phyloP scores from a whole-genome alignment of 257 asterid species.

The Nicotiana otophora region DNA sequence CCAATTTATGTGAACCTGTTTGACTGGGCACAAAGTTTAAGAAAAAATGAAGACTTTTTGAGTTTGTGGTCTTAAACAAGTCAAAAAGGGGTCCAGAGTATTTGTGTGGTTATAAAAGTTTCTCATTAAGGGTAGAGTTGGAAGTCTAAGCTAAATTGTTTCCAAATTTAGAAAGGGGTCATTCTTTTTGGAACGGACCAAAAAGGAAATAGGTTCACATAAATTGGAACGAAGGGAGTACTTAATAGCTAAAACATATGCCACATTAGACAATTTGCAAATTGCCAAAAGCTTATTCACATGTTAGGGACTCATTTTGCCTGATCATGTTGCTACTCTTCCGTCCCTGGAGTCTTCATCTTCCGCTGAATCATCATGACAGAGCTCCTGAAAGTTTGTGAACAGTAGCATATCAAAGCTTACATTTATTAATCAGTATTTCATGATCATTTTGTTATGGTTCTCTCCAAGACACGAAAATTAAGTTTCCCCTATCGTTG shows the following conservation, averaged over 20 bases:
- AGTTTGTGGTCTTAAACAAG: too few species aligned
- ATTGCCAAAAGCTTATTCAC: background rate
- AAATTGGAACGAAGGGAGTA: too few species aligned
- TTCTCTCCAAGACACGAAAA: background rate
- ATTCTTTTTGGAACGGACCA: too few species aligned
- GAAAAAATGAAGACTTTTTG: too few species aligned
- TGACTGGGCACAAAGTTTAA: too few species aligned
- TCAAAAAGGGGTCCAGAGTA: too few species aligned
- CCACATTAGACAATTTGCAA: background rate
- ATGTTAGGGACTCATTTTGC: background rate
- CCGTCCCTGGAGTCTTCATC: background rate
- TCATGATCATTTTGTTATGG: background rate
- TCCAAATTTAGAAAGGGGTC: too few species aligned
- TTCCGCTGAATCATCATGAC: background rate
- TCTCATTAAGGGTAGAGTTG: too few species aligned
- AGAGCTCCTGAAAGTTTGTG: background rate
- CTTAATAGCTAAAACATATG: background rate
- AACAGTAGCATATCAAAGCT: conserved; percentile 1
- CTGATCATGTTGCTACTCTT: background rate
- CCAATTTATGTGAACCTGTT: too few species aligned
- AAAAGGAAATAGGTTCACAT: too few species aligned
- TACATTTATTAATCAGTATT: background rate
- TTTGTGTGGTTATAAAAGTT: too few species aligned
- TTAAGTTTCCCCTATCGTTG: background rate
- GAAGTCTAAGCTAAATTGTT: too few species aligned